phyloP scores from a whole-genome alignment of 2,329 filamentous ascomycete genomes.

The Colletotrichum higginsianum region DNA sequence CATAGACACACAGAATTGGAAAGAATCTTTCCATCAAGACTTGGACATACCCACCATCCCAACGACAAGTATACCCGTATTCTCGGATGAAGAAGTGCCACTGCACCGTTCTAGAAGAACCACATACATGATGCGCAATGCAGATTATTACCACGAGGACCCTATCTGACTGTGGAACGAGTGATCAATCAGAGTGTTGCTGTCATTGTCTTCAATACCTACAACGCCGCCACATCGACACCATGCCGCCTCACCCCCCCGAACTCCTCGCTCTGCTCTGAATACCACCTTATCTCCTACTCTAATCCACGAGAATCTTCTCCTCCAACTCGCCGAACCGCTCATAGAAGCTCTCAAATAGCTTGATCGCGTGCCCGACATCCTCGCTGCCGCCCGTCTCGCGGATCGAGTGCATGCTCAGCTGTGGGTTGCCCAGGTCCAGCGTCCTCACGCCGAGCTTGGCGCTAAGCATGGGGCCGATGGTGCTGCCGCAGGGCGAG shows the following conservation, averaged over 20 bases:
- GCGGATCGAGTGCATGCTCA: slow-evolving; percentile 97
- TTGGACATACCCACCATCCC: background rate
- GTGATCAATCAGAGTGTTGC: background rate
- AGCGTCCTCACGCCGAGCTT: slow-evolving; percentile 89
- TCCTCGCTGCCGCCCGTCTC: slow-evolving; percentile 93
- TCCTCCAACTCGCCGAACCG: slow-evolving; percentile 86
- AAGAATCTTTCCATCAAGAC: no score
- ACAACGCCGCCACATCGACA: slow-evolving; percentile 24
- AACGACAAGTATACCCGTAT: background rate
- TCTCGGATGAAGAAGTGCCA: background rate
- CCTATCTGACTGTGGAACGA: background rate
- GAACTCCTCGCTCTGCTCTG: background rate
- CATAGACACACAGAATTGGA: background rate
- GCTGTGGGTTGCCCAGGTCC: slow-evolving; percentile 93
- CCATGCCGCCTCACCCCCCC: background rate
- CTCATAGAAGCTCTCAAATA: slow-evolving; percentile 91
- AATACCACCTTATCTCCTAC: no score
- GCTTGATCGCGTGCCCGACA: slow-evolving; percentile 85
- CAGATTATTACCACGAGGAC: background rate
- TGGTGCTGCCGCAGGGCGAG: slow-evolving; percentile 93
- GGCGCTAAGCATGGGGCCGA: slow-evolving; percentile 95
- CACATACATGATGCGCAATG: background rate
- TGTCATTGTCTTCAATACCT: slow-evolving; percentile 1
- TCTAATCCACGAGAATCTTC: slow-evolving; percentile 85
- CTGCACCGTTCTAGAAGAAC: background rate